phyloP scores from a whole-genome alignment of 176 grass and related monocot genomes.

The Ensete ventricosum region DNA sequence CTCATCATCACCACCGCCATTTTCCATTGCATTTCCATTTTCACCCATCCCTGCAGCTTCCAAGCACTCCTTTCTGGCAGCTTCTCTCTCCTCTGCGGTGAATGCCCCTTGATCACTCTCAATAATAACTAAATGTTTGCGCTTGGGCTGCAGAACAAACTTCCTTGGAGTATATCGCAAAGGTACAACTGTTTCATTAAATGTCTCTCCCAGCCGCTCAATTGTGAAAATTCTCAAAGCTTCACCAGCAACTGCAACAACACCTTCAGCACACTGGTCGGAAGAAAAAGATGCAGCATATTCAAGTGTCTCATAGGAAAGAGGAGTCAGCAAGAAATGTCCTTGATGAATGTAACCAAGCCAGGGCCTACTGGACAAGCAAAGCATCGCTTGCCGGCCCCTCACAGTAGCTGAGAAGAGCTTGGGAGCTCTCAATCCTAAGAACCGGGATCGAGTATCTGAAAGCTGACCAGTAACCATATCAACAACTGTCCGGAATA shows the following conservation, averaged over 20 bases:
- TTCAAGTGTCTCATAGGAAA: slow-evolving; percentile 92
- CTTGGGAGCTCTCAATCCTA: slow-evolving; percentile 82
- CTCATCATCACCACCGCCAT: slow-evolving; percentile 57
- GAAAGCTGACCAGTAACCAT: slow-evolving; percentile 96
- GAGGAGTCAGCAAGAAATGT: slow-evolving; percentile 85
- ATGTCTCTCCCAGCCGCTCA: slow-evolving; percentile 84
- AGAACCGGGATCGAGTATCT: slow-evolving; percentile 80
- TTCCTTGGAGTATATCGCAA: slow-evolving; percentile 88
- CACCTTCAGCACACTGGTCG: slow-evolving; percentile 95
- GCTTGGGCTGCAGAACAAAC: slow-evolving; percentile 84
- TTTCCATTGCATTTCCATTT: slow-evolving; percentile 90
- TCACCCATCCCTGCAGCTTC: slow-evolving; percentile 51
- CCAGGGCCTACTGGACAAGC: slow-evolving; percentile 89
- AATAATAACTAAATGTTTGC: slow-evolving; percentile 77
- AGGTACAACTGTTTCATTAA: slow-evolving; percentile 88
- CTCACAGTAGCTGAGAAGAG: slow-evolving; percentile 77
- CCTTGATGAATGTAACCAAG: slow-evolving; percentile 97
- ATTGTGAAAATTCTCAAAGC: slow-evolving; percentile 89
- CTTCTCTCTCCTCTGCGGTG: slow-evolving; percentile 79
- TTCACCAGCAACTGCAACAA: slow-evolving; percentile 91
- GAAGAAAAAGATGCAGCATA: slow-evolving; percentile 93
- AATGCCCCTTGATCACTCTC: slow-evolving; percentile 92
- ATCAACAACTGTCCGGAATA: slow-evolving; percentile 96
- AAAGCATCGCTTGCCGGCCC: slow-evolving; percentile 88
- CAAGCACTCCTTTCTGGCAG: slow-evolving; percentile 77